phyloP scores from a whole-genome alignment of 176 grass and related monocot species.

The sorghum (Sorghum bicolor) region DNA sequence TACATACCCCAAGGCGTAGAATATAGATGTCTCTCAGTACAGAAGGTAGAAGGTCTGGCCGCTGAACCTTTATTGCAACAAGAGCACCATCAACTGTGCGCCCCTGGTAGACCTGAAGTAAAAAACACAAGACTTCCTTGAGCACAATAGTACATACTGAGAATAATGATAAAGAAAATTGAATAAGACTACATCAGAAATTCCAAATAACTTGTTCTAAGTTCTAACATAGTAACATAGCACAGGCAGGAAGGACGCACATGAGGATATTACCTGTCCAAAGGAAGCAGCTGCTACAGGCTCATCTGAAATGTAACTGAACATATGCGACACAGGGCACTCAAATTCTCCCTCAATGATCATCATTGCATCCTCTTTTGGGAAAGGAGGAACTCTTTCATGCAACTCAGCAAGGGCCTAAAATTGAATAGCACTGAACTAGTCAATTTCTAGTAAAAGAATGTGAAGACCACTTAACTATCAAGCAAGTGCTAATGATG shows the following conservation, averaged over 20 bases:
- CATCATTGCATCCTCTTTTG: constrained; percentile 70
- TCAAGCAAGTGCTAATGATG: constrained; percentile 4
- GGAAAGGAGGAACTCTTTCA: constrained; percentile 83
- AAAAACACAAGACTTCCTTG: background rate
- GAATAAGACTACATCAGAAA: background rate
- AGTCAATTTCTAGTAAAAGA: constrained; percentile 29
- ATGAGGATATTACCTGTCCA: constrained; percentile 64
- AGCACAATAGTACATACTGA: constrained; percentile 2
- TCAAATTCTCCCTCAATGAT: constrained; percentile 78
- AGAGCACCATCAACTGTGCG: constrained; percentile 68
- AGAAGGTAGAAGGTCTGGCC: constrained; percentile 72
- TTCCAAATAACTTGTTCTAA: background rate
- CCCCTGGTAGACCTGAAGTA: constrained; percentile 78
- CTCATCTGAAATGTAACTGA: constrained; percentile 81
- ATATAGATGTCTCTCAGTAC: constrained; percentile 90
- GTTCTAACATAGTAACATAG: too few species aligned
- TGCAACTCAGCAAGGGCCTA: constrained; percentile 86
- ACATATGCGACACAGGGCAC: constrained; percentile 51
- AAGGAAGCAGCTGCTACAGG: constrained; percentile 87
- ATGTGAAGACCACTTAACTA: background rate
- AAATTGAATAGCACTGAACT: background rate
- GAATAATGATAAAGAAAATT: background rate
- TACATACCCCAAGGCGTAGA: constrained; percentile 81
- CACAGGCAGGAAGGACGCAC: background rate
- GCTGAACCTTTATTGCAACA: constrained; percentile 94